Evolutionary conservation across 2,329 filamentous ascomycete species (phyloP), one percentile per base, ranked within the genome.

Genomic region (Scedosporium aurantiacum): DNA sequence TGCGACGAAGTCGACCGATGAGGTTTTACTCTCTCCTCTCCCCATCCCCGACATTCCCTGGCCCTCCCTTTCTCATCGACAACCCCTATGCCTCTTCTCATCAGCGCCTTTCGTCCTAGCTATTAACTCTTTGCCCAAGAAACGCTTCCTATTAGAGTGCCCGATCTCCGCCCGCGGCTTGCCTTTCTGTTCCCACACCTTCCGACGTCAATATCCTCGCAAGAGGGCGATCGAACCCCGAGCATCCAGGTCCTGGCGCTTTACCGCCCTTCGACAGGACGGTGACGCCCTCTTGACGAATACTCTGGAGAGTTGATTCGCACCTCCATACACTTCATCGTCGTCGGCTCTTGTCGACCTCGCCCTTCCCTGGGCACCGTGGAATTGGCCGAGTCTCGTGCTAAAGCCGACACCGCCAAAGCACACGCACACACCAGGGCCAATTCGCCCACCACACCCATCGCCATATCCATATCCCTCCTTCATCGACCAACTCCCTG

Each of bases 331-430:
- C 8, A 50, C n/a, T 27, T 27, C 27, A 32, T 37, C 28, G 23
- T 40, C 27, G 41, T 37, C 27, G 37, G 25, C 43, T n/a, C 12
- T 60, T 12, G 41, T 43, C 41, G 7, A 8, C n/a, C 54, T 50
- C 43, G 54, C 18, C 37, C 27, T 40, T 12, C 18, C 47, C 52
- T 60, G n/a, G n/a, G 58, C 12, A 16, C 23, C 10, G n/a, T 50
- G 12, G 32, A 41, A 43, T 25, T 32, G 14, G 41, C n/a, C 58
- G 43, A 60, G 25, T 43, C 23, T 60, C 12, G 32, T n/a, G 27
- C 18, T 32, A 54, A 54, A 54, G 47, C 58, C 58, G 58, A 60
- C 58, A 60, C 58, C 58, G 58, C 58, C 58, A 57, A 57, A 32
- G 54, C 32, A 7, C 40, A 23, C 14, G 14, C 14, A n/a, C 55